Evolutionary conservation across 345 rosid species (phyloP).

Genomic region (Populus nigra): DNA sequence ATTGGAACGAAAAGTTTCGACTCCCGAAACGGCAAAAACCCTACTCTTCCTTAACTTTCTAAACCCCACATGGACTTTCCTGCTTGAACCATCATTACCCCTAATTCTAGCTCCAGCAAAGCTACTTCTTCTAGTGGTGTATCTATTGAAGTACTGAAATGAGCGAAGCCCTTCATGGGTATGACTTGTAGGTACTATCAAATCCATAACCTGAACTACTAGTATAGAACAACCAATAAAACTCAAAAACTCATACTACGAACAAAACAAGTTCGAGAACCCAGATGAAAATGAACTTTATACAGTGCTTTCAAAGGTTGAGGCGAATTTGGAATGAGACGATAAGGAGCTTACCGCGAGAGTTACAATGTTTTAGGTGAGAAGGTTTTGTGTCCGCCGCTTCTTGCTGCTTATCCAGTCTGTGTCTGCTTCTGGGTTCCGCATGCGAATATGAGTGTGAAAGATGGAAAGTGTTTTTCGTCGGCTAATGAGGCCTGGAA

Average conservation of each 20-base stretch:
- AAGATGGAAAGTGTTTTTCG: background rate
- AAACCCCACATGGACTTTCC: slow-evolving; percentile 23
- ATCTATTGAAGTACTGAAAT: slow-evolving; percentile 42
- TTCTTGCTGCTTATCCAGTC: slow-evolving; percentile 28
- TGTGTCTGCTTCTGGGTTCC: background rate
- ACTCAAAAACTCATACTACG: background rate
- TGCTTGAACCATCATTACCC: slow-evolving; percentile 16
- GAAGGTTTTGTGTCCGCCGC: slow-evolving; percentile 8
- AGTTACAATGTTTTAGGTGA: too few species aligned
- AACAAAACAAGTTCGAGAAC: too few species aligned
- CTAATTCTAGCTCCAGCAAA: slow-evolving; percentile 26
- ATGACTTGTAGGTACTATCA: slow-evolving; percentile 43
- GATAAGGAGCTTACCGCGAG: background rate
- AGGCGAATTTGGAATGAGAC: background rate
- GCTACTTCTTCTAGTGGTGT: slow-evolving; percentile 27
- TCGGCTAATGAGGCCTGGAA: background rate
- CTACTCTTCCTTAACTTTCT: slow-evolving; percentile 34
- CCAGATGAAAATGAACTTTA: too few species aligned
- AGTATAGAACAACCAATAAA: background rate
- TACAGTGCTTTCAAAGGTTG: background rate
- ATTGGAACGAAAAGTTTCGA: slow-evolving; percentile 42
- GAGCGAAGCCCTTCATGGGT: slow-evolving; percentile 59
- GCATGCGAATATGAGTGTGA: background rate
- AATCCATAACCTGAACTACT: slow-evolving; percentile 43
- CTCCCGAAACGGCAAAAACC: slow-evolving; percentile 43